These are phyloP conservation scores for Chalara sp. DNA, from an alignment of 2,329 filamentous ascomycete genomes.

Conservation along the genomic window DNA sequence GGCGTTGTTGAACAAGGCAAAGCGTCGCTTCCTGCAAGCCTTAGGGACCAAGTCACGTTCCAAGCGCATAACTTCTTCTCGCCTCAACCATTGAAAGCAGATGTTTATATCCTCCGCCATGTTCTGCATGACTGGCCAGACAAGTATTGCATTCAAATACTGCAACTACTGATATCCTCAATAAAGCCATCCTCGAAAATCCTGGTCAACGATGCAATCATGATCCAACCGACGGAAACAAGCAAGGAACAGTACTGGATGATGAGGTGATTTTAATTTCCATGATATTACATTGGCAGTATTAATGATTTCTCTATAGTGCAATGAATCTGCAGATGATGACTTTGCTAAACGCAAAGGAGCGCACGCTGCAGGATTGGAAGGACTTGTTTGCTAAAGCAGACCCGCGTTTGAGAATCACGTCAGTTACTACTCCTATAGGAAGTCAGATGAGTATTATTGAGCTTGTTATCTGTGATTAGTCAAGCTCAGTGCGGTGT, in stretches of 20 bases:
- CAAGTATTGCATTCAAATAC: slow-evolving; percentile 5
- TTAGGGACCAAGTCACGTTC: neutral
- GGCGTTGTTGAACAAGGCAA: slow-evolving; percentile 6
- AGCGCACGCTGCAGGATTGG: slow-evolving; percentile 4
- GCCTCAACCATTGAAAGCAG: slow-evolving; percentile 32
- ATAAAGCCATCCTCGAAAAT: slow-evolving; percentile 13
- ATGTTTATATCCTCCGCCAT: slow-evolving; percentile 21
- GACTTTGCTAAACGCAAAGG: slow-evolving; percentile 3
- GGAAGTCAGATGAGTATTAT: neutral
- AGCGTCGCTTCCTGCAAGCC: neutral
- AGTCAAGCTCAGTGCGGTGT: too few species aligned
- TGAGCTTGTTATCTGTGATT: neutral
- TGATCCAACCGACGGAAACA: slow-evolving; percentile 1
- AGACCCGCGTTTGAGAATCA: slow-evolving; percentile 1
- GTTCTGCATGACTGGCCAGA: slow-evolving; percentile 27
- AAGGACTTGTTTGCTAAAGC: neutral
- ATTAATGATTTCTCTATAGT: neutral
- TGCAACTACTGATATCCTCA: slow-evolving; percentile 14
- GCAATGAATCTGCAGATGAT: slow-evolving; percentile 6
- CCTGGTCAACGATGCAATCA: slow-evolving; percentile 1
- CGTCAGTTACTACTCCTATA: neutral
- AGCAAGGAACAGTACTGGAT: neutral
- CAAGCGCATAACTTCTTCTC: slow-evolving; percentile 31
- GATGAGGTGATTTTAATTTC: neutral
- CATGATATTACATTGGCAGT: too few species aligned